Base-by-base conservation (phyloP, 352 stramenopile species). In the Pythium grandisporangium region DNA sequence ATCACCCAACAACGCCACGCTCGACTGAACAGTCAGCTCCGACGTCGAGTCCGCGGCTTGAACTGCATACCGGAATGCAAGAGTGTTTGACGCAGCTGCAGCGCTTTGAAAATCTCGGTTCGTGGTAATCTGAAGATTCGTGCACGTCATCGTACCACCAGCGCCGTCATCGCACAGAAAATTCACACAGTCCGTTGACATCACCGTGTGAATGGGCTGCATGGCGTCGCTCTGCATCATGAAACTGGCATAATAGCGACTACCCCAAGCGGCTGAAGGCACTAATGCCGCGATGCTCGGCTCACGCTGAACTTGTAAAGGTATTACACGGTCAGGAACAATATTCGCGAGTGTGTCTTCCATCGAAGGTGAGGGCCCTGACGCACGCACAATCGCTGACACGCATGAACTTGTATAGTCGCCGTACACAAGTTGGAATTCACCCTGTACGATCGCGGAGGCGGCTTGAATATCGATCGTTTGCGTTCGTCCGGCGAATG, bases 11-110 rank as follows among this genome's bases (percentile, higher is more conserved):
- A 87, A 37, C 5, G 70, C 54, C 0, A 16, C 38, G 0, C 52
- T 30, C 19, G 64, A 55, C 14, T 56, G 45, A 23, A 76, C 66
- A 0, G 50, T 62, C 7, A 80, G 45, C 0, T 37, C 32, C 0
- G 36, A 42, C 0, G 52, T 50, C 17, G 58, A 48, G 17, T 87
- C 76, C 0, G 39, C 51, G 0, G 59, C 6, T 17, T 87, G 70
- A 3, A 84, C 52, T 0, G 50, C 24, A 50, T 87, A 90, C 4
- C 56, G 70, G 37, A 85, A 83, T 5, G 58, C 66, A 35, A 86
- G 41, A 1, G 53, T 63, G 22, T 70, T 49, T 0, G 68, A 78
- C 6, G 48, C 24, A 2, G 73, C 73, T 5, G 53, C 44, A 12
- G 19, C 42, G 2, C 66, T 57, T 19, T 47, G 25, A 45, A 70